Evolutionary conservation across 129 eudicot genomes (phyloP).

Genomic region (Logfia minima): DNA sequence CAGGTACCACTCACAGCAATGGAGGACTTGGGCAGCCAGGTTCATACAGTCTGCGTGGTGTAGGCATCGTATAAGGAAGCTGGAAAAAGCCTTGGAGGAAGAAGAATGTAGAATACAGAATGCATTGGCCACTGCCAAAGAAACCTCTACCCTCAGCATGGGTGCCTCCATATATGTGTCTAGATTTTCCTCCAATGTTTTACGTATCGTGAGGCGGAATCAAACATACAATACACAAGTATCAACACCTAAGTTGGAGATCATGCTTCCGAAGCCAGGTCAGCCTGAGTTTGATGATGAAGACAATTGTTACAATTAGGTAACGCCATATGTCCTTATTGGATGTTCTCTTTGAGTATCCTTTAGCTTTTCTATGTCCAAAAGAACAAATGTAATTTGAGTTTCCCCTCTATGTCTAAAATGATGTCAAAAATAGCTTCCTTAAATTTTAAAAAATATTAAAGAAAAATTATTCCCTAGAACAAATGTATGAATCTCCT

Average conservation of each 20-base stretch:
- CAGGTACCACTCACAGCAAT: constrained; percentile 72
- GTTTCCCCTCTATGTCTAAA: background rate
- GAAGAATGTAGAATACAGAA: constrained; percentile 41
- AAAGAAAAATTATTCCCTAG: no score
- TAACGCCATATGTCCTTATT: background rate
- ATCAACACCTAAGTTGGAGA: constrained; percentile 22
- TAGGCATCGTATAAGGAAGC: constrained; percentile 41
- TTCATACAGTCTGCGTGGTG: constrained; percentile 75
- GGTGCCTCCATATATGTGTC: constrained; percentile 64
- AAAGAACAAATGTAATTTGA: background rate
- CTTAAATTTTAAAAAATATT: no score
- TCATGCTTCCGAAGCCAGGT: constrained; percentile 45
- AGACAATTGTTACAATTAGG: constrained; percentile 6
- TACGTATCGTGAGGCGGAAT: constrained; percentile 40
- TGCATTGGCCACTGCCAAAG: constrained; percentile 38
- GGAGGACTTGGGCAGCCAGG: constrained; percentile 85
- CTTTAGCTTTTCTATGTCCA: no score
- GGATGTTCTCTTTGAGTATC: background rate
- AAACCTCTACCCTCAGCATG: constrained; percentile 45
- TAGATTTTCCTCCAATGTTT: constrained; percentile 56
- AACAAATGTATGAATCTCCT: no score
- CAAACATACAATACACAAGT: background rate
- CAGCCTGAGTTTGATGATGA: constrained; percentile 57
- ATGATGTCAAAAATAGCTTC: background rate
- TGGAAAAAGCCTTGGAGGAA: constrained; percentile 31